These are phyloP conservation scores for Diaporthe sp. DNA, from an alignment of 2,329 filamentous ascomycete species.

Conservation along the genomic window DNA sequence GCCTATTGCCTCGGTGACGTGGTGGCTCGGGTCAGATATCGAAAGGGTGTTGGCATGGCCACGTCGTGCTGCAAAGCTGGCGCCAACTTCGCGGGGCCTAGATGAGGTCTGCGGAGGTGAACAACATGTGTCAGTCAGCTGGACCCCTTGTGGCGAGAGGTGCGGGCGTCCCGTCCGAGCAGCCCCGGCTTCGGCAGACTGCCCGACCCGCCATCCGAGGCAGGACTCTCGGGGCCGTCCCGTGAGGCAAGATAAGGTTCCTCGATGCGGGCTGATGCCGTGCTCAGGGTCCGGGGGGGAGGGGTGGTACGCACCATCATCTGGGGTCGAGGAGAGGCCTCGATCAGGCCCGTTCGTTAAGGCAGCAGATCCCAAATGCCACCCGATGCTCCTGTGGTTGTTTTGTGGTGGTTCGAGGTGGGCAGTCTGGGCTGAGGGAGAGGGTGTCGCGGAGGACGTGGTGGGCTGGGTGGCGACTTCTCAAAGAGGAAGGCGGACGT, in stretches of 20 bases:
- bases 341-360: slow-evolving; percentile 41
- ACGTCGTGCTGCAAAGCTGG: slow-evolving; percentile 67
- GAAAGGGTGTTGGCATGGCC: slow-evolving; percentile 69
- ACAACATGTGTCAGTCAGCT: slow-evolving; percentile 30
- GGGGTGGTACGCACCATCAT: slow-evolving; percentile 62
- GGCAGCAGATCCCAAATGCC: slow-evolving; percentile 38
- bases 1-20: slow-evolving; percentile 94
- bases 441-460: slow-evolving; percentile 28
- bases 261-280: not conserved
- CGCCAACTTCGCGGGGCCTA: slow-evolving; percentile 66
- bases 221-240: not conserved
- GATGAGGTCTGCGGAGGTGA: slow-evolving; percentile 62
- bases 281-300: not conserved
- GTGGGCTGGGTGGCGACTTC: slow-evolving; percentile 31
- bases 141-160: slow-evolving; percentile 22
- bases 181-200: not conserved
- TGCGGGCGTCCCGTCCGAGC: not conserved
- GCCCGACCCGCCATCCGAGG: not conserved
- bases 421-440: slow-evolving; percentile 15
- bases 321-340: slow-evolving; percentile 52
- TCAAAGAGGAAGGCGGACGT: slow-evolving; percentile 22
- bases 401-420: slow-evolving; percentile 23
- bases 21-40: slow-evolving; percentile 89
- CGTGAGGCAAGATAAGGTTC: not conserved
- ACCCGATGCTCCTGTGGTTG: slow-evolving; percentile 38